These are phyloP conservation scores for Neurospora sp. DNA, from an alignment of 495 filamentous ascomycete genomes.

Conservation along the genomic window DNA sequence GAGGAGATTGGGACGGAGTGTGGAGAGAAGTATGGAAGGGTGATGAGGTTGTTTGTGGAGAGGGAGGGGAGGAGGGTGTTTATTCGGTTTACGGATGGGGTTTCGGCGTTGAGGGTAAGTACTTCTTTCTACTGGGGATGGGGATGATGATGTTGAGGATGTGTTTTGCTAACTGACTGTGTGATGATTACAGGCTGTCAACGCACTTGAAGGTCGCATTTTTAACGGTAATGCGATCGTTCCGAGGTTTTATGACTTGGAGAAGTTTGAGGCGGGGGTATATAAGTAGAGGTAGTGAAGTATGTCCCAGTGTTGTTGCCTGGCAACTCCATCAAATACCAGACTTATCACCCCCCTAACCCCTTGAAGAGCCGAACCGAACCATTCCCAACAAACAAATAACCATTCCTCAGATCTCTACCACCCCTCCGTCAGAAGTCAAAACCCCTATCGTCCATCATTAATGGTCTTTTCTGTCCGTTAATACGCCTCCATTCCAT, in stretches of 20 bases:
- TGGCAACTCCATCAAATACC: not conserved
- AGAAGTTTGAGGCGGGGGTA: slow-evolving; percentile 67
- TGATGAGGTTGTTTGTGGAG: slow-evolving; percentile 74
- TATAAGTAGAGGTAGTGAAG: slow-evolving; percentile 33
- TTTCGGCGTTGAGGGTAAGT: slow-evolving; percentile 73
- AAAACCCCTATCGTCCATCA: not conserved
- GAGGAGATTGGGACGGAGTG: slow-evolving; percentile 96
- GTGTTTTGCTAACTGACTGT: not conserved
- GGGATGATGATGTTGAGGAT: not conserved
- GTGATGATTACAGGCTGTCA: slow-evolving; percentile 55
- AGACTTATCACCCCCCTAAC: not conserved
- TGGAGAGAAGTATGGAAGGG: slow-evolving; percentile 75
- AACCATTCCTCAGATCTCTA: not conserved
- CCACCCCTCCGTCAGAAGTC: not conserved
- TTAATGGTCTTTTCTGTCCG: not conserved
- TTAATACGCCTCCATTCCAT: not conserved
- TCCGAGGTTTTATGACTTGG: slow-evolving; percentile 67
- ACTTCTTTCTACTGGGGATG: not conserved
- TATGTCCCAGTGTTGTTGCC: not conserved
- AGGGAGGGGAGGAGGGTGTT: slow-evolving; percentile 55
- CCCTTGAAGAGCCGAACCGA: not conserved
- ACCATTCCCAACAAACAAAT: not conserved
- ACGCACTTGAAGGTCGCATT: slow-evolving; percentile 69
- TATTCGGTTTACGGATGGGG: slow-evolving; percentile 74
- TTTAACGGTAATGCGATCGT: slow-evolving; percentile 79